Evolutionary conservation across 164 flowering plant species (phyloP), one percentile per base, ranked within the genome.

Genomic region (Cinnamomum micranthum): DNA sequence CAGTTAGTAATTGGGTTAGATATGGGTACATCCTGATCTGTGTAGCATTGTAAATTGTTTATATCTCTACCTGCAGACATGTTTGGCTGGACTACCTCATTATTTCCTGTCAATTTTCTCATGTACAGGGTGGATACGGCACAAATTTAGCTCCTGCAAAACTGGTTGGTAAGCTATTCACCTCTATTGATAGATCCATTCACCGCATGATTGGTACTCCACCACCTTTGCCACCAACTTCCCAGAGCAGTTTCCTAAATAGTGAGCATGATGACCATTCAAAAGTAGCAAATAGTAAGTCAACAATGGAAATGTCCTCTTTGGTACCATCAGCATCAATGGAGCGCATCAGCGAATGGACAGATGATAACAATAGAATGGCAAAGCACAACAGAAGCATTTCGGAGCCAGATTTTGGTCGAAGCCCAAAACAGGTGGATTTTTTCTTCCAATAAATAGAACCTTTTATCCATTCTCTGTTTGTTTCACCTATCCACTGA

Each of bases 341-440:
- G 94, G 99, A 95, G 75, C 94, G 90, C 25, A 84, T 91, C 65
- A 90, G 81, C 82, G 90, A 86, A 58, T 86, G 90, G 97, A 69
- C 85, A 12, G 86, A 82, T 73, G 91, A 83, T 77, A 78, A 77
- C 59, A 86, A 72, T 78, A 84, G 78, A 82, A 83, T 74, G 88
- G 73, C 83, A 66, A 81, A 79, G 83, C 87, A 82, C 70, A 88
- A 85, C 76, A 87, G 98, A 82, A 95, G 99, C 87, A 85, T 87
- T 82, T 96, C 99, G 23, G 99, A 96, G 85, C 99, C 99, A 63
- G 91, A 92, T 74, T 84, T 96, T 80, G 91, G 96, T 73, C 85
- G 92, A 85, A 88, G 78, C 71, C 91, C 91, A 17, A 85, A 84
- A 82, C 90, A 92, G 92, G 97, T 91, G 50, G 25, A 17, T 4